Percentiles rank a stretch among this genome's conserved stretches.
These are phyloP conservation scores for Nematodospora valgi DNA, from an alignment of 805 yeast species.

Conservation along the genomic window DNA sequence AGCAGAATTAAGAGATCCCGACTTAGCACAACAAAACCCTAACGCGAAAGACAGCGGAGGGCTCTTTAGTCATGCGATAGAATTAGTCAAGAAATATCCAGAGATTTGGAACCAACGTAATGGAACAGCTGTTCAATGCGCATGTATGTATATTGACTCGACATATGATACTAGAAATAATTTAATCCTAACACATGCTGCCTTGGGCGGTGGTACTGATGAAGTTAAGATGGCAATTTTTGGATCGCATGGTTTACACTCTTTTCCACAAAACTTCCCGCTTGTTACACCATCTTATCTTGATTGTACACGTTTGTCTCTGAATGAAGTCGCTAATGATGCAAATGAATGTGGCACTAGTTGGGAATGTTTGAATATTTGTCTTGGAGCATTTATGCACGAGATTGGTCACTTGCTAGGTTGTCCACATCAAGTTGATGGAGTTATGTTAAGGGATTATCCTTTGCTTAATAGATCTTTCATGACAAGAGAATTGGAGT, in stretches of 20 bases:
- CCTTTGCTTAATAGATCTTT: conserved; percentile 77
- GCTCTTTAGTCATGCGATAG: conserved; percentile 72
- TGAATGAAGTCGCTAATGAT: conserved; percentile 84
- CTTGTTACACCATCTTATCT: conserved; percentile 63
- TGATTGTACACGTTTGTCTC: conserved; percentile 65
- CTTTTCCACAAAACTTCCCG: conserved; percentile 88
- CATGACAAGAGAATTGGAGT: conserved; percentile 61
- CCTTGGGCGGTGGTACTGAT: conserved; percentile 83
- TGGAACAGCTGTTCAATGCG: conserved; percentile 66
- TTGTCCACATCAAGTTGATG: conserved; percentile 86
- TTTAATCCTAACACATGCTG: conserved; percentile 85
- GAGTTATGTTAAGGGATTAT: conserved; percentile 89
- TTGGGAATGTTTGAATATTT: conserved; percentile 86
- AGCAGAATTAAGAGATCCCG: conserved; percentile 69
- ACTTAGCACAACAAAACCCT: conserved; percentile 83
- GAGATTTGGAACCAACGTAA: conserved; percentile 31
- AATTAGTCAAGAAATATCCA: conserved; percentile 50
- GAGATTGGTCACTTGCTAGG: conserved; percentile 92
- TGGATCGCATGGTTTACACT: conserved; percentile 87
- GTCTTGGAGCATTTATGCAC: conserved; percentile 92
- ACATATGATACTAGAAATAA: conserved; percentile 73
- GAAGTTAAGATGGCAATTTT: conserved; percentile 78
- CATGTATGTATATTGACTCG: conserved; percentile 80
- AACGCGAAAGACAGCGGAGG: conserved; percentile 73
- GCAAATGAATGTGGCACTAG: conserved; percentile 76